Percentiles rank a stretch among this genome's conserved stretches.
These are phyloP conservation scores for Eruca vesicaria DNA, from an alignment of 441 rosid species.

Conservation along the genomic window DNA sequence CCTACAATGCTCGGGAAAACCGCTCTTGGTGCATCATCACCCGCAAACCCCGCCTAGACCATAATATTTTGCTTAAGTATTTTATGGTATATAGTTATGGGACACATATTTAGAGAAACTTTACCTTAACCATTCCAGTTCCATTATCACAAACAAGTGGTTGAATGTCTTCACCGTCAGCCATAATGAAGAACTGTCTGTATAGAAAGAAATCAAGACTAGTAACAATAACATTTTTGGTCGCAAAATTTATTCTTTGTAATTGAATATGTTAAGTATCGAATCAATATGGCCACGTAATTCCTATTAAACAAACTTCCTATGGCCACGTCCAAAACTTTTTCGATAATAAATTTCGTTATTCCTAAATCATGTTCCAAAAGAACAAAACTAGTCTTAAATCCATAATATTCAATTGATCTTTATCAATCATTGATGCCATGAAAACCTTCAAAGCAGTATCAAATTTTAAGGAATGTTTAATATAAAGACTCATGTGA, in stretches of 20 bases:
- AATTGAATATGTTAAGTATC: background rate
- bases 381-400: background rate
- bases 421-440: background rate
- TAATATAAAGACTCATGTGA: background rate
- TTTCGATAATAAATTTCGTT: background rate
- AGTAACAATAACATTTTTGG: background rate
- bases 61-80: background rate
- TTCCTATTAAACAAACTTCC: background rate
- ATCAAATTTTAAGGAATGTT: background rate
- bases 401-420: background rate
- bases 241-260: background rate
- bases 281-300: background rate
- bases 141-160: conserved; percentile 95
- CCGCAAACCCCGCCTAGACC: conserved; percentile 80
- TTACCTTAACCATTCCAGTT: conserved; percentile 90
- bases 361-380: background rate
- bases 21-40: conserved; percentile 90
- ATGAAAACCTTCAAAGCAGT: background rate
- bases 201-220: conserved; percentile 7
- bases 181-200: conserved; percentile 25
- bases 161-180: conserved; percentile 55
- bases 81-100: background rate
- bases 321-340: background rate
- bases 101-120: background rate
- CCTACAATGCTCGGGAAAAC: conserved; percentile 76